phyloP scores from a whole-genome alignment of 306 rosid species.

The Rubus idaeus region DNA sequence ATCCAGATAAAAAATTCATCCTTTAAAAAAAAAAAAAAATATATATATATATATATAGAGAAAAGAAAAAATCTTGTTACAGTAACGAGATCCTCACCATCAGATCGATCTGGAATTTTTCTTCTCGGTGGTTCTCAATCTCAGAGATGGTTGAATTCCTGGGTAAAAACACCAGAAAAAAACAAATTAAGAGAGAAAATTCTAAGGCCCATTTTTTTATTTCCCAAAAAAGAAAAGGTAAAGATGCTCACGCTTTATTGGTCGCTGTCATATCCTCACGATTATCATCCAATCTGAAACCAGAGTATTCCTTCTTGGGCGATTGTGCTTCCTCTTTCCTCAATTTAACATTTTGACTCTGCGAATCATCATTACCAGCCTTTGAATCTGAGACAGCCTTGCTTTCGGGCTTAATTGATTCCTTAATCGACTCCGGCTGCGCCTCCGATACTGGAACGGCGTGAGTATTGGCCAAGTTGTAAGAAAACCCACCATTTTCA shows the following conservation, averaged over 20 bases:
- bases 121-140: constrained; percentile 61
- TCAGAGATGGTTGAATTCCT: constrained; percentile 52
- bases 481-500: constrained; percentile 45
- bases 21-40: background rate
- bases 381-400: constrained; percentile 41
- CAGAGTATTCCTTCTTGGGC: constrained; percentile 65
- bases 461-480: constrained; percentile 33
- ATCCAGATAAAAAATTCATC: background rate
- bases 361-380: constrained; percentile 47
- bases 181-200: constrained; percentile 16
- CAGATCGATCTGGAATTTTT: constrained; percentile 86
- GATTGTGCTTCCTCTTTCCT: constrained; percentile 66
- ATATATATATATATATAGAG: background rate
- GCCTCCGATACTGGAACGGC: constrained; percentile 34
- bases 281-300: constrained; percentile 53
- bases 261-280: constrained; percentile 58
- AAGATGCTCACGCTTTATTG: constrained; percentile 66
- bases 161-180: constrained; percentile 27
- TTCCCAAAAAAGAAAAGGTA: constrained; percentile 2
- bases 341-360: constrained; percentile 42
- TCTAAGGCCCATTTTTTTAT: background rate
- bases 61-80: constrained; percentile 4
- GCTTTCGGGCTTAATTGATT: constrained; percentile 49
- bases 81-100: constrained; percentile 59
- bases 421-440: constrained; percentile 45